Base-by-base conservation (phyloP, 208 protist species). In the Trypanosoma avium region DNA sequence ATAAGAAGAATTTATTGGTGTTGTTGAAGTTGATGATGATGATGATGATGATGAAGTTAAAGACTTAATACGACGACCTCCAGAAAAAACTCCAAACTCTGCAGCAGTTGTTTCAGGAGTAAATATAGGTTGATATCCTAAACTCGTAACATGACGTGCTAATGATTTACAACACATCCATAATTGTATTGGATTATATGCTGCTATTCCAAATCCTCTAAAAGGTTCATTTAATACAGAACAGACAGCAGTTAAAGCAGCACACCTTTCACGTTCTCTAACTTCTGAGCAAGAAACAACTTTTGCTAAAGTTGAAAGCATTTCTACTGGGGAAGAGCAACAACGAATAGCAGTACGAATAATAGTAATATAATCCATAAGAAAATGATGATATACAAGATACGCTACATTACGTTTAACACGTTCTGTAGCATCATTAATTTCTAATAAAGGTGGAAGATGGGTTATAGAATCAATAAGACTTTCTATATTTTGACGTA, bases 281-380 rank as follows among this genome's bases (percentile, higher is more conserved):
- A 80, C 81, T 8, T 61, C 65, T 21, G 69, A 67, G 46, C 81
- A 81, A 62, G 79, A 77, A n/a, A 84, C 79, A 19, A 93, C 75
- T 17, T 52, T 60, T n/a, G 73, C 73, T 22, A 93, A 72, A 21
- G 80, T 75, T 43, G 82, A 66, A 0, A 88, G 42, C 21, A 79
- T 68, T 17, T 77, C 60, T 9, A 84, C 67, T 9, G 69, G 64
- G 12, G 73, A 45, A 0, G 75, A 67, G 10, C 60, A 64, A 42
- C 54, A 61, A 26, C 74, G 61, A 40, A 86, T 67, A 7, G 79
- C 68, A 26, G 80, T 72, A 58, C 75, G 67, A 33, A 84, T 63
- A 33, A 83, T 81, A 3, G 70, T 77, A 27, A 80, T 77, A 40
- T 77, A 73, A 59, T 83, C 76, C 38, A 84, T 69, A 45, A 92